Evolutionary conservation across 352 stramenopile genomes (phyloP).

Genomic region (Pythium aquatile): DNA sequence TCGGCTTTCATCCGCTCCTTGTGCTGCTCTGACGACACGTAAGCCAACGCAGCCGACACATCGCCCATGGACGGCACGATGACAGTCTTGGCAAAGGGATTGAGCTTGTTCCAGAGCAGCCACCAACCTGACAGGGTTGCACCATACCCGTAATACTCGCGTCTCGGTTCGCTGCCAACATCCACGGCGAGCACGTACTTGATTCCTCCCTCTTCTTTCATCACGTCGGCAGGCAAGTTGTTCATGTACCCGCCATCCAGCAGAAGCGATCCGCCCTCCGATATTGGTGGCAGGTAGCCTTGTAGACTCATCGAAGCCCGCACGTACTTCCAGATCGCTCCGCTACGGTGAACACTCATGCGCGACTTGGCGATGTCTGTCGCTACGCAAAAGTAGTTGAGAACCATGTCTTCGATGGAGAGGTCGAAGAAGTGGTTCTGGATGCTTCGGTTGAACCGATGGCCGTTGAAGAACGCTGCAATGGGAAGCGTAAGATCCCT

Average conservation of each 20-base stretch:
- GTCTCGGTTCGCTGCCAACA: constrained; percentile 78
- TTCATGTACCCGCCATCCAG: constrained; percentile 93
- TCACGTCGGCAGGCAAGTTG: constrained; percentile 91
- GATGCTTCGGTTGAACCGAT: constrained; percentile 79
- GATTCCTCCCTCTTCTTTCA: constrained; percentile 87
- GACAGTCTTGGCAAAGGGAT: constrained; percentile 86
- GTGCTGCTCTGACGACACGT: constrained; percentile 90
- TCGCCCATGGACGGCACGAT: constrained; percentile 92
- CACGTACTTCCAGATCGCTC: constrained; percentile 88
- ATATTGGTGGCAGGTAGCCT: constrained; percentile 90
- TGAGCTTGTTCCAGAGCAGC: constrained; percentile 90
- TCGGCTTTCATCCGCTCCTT: constrained; percentile 83
- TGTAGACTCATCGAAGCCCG: constrained; percentile 91
- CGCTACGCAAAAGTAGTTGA: constrained; percentile 92
- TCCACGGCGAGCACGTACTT: constrained; percentile 90
- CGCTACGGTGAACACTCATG: constrained; percentile 86
- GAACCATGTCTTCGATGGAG: constrained; percentile 87
- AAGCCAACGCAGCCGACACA: constrained; percentile 83
- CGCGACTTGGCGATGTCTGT: constrained; percentile 90
- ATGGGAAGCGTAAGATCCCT: constrained; percentile 88
- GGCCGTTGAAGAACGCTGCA: constrained; percentile 87
- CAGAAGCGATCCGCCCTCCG: constrained; percentile 83
- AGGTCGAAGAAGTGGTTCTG: constrained; percentile 72
- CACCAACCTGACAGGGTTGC: constrained; percentile 86
- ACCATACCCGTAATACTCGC: constrained; percentile 80